Evolutionary conservation across 2,329 filamentous ascomycete species (phyloP), one percentile per base, ranked within the genome.

Genomic region (Cladosporium sp.): DNA sequence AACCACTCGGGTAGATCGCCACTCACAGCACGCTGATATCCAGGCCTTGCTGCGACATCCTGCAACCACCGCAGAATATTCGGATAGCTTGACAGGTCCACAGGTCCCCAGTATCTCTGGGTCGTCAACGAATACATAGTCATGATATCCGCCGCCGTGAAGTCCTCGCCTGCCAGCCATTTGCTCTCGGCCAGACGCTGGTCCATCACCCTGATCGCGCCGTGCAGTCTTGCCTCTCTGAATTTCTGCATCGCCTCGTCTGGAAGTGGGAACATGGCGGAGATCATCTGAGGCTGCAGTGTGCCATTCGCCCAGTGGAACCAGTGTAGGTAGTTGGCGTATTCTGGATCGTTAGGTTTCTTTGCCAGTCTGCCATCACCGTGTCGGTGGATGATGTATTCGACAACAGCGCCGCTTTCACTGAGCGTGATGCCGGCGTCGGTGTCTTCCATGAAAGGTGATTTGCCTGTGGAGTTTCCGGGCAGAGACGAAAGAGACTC

Each of bases 131-230:
- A 70, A 59, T 78, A 85, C 0, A 83, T 73, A 4, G 68, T 70
- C 81, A 87, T 85, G 34, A 85, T 70, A 64, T 88, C 85, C 1
- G 84, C 84, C 1, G 73, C 80, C 0, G 80, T 85, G 52, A 88
- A 80, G 44, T 82, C 72, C 0, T 75, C 68, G 2, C 84, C 85
- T 0, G 79, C 82, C 18, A 88, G 67, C 72, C 76, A 88, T 7
- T 69, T 61, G 30, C 71, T 76, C 1, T 65, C 54, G 3, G 56
- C 57, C 2, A 87, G 61, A 9, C 78, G 68, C 2, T 73, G 64
- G 34, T 86, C 73, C 20, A 83, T 45, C 18, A 72, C 57, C n/a
- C 51, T 38, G 29, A 85, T 54, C 1, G 69, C 64, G n/a, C 55
- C 61, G 3, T 64, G 50, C 2, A 77, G 58, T 11, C 69, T 70